phyloP scores from a whole-genome alignment of 768 basidiomycete species.

The Psilocybe cyanescens region DNA sequence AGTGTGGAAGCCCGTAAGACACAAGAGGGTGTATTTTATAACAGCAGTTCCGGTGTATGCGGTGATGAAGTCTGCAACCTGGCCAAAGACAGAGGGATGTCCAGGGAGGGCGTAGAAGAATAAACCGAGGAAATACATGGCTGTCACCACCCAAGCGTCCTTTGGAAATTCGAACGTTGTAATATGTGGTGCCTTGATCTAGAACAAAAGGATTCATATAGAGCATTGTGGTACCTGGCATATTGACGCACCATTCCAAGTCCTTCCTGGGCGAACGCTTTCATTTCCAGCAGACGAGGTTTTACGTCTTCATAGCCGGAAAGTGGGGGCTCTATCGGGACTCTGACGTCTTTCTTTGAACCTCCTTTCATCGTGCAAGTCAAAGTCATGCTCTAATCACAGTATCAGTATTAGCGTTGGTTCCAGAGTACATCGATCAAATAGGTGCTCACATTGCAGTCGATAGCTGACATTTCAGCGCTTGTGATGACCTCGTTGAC shows the following conservation, averaged over 20 bases:
- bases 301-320: conserved; percentile 81
- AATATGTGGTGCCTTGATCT: conserved; percentile 70
- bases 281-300: conserved; percentile 79
- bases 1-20: conserved; percentile 37
- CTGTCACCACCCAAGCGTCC: conserved; percentile 24
- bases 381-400: conserved; percentile 67
- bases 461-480: conserved; percentile 75
- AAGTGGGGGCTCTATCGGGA: conserved; percentile 74
- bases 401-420: background rate
- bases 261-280: conserved; percentile 76
- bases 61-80: conserved; percentile 35
- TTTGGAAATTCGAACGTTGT: conserved; percentile 54
- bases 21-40: conserved; percentile 35
- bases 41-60: conserved; percentile 31
- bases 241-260: conserved; percentile 72
- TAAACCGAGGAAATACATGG: conserved; percentile 25
- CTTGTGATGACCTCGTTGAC: conserved; percentile 54
- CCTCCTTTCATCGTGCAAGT: conserved; percentile 59
- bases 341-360: conserved; percentile 48
- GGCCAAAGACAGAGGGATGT: conserved; percentile 31
- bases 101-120: conserved; percentile 36
- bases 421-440: background rate
- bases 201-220: background rate
- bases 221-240: conserved; percentile 23
- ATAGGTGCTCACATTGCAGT: conserved; percentile 54